Evolutionary conservation across 345 rosid species (phyloP), one percentile per base, ranked within the genome.

Genomic region (Corymbia maculata): DNA sequence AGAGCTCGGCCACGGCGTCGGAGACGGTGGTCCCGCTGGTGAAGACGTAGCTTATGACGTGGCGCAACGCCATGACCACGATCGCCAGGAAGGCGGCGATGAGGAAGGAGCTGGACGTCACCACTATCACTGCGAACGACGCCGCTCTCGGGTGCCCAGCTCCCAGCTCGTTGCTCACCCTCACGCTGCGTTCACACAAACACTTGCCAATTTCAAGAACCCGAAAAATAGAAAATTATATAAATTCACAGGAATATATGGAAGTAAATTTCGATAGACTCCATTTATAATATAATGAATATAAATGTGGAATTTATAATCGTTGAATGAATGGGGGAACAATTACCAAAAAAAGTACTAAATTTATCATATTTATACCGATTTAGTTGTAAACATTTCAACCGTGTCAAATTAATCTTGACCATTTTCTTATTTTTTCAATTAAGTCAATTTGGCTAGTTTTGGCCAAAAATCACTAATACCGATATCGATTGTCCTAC

Each of bases 151-250:
- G 94, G 45, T 95, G 92, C 16, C 93, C 94, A 1, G 93, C 95
- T 1, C 96, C 97, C 0, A 94, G 89, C 89, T 95, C 97, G 45
- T 95, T 94, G 91, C 97, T 91, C 64, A 95, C 95, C 68, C 95
- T 89, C 16, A 94, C 96, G 89, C 96, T 94, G 91, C 85, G 52
- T 36, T 36, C 8, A 7, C 75, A 64, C 75, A 7, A 64, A n/a
- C 75, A n/a, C 75, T 64, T n/a, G 15, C 36, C 36, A 64, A n/a
- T n/a, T 64, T 64, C 75, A 64, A 64, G 75, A 36, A 36, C 75
- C 42, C 28, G 24, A 22, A n/a, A n/a, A 75, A 42, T 2, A 44
- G 1, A 4, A 2, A 2, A 36, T 12, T 2, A 19, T 75, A 26
- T 42, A 19, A 75, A 36, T 75, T 75, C 49, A 42, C 28, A 42